Evolutionary conservation across 495 filamentous ascomycete species (phyloP), one percentile per base, ranked within the genome.

Genomic region (Umbilicaria muhlenbergii): DNA sequence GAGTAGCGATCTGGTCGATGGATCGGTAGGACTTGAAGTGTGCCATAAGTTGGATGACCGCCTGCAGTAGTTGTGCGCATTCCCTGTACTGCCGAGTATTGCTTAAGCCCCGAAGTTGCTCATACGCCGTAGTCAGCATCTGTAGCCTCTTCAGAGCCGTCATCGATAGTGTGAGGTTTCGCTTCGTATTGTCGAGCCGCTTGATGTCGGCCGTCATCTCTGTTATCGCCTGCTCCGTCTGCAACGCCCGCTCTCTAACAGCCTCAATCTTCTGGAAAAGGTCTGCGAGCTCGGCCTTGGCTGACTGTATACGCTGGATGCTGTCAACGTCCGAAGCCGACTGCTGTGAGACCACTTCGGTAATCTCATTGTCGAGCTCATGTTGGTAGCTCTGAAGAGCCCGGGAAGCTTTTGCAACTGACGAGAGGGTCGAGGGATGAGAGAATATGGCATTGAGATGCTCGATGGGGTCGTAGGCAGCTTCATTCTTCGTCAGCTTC

Each of bases 171-270:
- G 92, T 95, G 16, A 99, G 71, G 62, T 96, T 96, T 58, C 80
- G 79, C 67, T 99, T 99, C 36, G 89, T 94, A 60, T 81, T 81
- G 62, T 99, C 91, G 46, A 99, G 70, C 52, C 89, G 79, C 63
- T 99, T 99, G 61, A 99, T 99, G 56, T 99, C 92, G 43, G 91
- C 89, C 38, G 91, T 99, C 91, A 99, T 99, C 47, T 88, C 85
- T 44, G 89, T 94, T 59, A 99, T 99, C 35, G 86, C 77, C 54
- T 86, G 81, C 64, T 99, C 92, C 11, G 91, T 94, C 69, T 85
- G 78, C 51, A 86, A 72, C 16, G 91, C 91, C 47, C 89, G 75
- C 57, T 80, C 81, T 47, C 92, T 82, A 19, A 99, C 91, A 49
- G 75, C 82, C 62, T 96, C 91, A 58, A 99, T 94, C 65, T 91